Evolutionary conservation across 768 basidiomycete genomes (phyloP).

Genomic region (Leccinum barrowsii): DNA sequence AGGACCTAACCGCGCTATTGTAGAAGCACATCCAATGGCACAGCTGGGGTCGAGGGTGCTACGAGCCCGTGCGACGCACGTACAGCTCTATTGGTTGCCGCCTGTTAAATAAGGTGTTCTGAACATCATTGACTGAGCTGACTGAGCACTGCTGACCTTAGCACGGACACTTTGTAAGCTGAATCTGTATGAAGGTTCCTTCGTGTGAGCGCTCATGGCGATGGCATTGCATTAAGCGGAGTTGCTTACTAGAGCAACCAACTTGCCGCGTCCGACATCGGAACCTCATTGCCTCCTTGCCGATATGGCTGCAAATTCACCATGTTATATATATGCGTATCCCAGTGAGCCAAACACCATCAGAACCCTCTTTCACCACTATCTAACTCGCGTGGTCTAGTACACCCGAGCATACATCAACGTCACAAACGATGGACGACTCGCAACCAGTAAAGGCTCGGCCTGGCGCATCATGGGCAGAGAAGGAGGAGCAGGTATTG

Average conservation of each 20-base stretch:
- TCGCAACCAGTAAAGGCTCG: slow-evolving; percentile 18
- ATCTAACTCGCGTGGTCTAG: background rate
- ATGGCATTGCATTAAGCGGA: background rate
- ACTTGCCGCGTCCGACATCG: background rate
- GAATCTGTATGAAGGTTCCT: background rate
- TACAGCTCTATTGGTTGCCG: background rate
- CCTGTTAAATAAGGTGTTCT: background rate
- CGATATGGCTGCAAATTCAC: background rate
- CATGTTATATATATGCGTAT: background rate
- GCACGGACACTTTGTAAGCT: slow-evolving; percentile 1
- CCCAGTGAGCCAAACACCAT: background rate
- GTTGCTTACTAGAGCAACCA: background rate
- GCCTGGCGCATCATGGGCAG: slow-evolving; percentile 54
- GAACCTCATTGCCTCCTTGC: background rate
- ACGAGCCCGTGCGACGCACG: background rate
- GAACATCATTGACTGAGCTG: background rate
- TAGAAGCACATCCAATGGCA: background rate
- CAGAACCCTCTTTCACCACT: background rate
- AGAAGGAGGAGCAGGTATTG: slow-evolving; percentile 51
- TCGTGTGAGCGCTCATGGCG: no score
- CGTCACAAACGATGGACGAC: slow-evolving; percentile 7
- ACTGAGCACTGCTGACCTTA: background rate
- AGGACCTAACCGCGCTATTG: background rate
- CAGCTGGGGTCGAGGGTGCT: background rate
- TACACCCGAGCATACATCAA: background rate